A percentile compares a stretch with the other conserved stretches of the same genome.
These are phyloP conservation scores for Phialocephala subalpina DNA, from an alignment of 2,329 filamentous ascomycete species.

Conservation along the genomic window DNA sequence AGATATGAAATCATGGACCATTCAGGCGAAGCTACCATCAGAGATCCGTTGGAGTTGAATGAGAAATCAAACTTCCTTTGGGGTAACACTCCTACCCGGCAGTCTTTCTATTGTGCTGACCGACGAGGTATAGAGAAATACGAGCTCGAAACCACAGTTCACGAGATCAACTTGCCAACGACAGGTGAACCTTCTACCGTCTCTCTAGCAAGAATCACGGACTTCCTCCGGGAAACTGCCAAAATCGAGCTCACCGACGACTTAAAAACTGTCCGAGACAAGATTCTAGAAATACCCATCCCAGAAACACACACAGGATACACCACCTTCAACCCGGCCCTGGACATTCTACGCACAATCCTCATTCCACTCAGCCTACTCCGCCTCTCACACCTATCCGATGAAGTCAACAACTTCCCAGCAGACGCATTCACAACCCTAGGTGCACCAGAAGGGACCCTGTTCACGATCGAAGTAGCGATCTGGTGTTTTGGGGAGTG, in stretches of 20 bases:
- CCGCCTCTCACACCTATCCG: neutral
- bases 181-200: neutral
- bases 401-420: neutral
- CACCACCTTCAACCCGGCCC: neutral
- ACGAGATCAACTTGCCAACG: neutral
- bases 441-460: conserved; percentile 1
- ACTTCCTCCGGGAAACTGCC: neutral
- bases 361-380: conserved; percentile 1
- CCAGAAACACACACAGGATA: neutral
- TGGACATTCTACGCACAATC: neutral
- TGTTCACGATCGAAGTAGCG: conserved; percentile 1
- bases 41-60: neutral
- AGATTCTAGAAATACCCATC: neutral
- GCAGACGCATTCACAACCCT: neutral
- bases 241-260: neutral
- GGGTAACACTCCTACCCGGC: neutral
- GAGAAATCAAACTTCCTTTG: neutral
- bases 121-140: neutral
- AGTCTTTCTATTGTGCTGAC: neutral
- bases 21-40: neutral
- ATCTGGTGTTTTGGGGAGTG: conserved; percentile 5
- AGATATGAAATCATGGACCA: neutral
- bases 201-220: neutral
- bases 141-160: neutral
- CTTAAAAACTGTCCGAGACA: neutral